These are phyloP conservation scores for Mesembryanthemum crystallinum DNA, from an alignment of 148 eudicot genomes.

Conservation along the genomic window DNA sequence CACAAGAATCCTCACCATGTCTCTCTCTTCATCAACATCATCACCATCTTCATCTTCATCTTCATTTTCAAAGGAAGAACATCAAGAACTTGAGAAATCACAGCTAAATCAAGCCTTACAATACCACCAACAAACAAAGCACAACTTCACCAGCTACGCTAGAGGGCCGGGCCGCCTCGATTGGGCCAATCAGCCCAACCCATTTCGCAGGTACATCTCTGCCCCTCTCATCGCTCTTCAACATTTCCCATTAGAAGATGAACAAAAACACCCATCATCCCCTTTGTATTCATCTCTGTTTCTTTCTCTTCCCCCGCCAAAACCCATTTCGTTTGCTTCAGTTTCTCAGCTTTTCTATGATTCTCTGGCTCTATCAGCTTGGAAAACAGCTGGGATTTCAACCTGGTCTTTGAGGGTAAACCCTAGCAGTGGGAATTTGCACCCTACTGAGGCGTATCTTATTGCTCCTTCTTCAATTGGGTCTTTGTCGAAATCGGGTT, in stretches of 20 bases:
- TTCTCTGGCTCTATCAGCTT: constrained; percentile 85
- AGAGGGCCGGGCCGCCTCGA: constrained; percentile 67
- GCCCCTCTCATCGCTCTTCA: constrained; percentile 59
- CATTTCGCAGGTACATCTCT: constrained; percentile 67
- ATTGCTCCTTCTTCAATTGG: constrained; percentile 59
- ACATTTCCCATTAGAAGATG: constrained; percentile 36
- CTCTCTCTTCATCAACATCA: constrained; percentile 43
- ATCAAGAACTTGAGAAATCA: constrained; percentile 22
- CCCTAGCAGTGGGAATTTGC: constrained; percentile 93
- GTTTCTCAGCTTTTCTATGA: constrained; percentile 69
- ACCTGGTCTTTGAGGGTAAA: constrained; percentile 89
- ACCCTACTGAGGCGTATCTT: constrained; percentile 88
- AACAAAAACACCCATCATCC: constrained; percentile 5
- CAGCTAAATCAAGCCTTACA: constrained; percentile 42
- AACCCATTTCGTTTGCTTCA: constrained; percentile 50
- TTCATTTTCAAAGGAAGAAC: constrained; percentile 17
- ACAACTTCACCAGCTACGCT: constrained; percentile 61
- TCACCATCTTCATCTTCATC: constrained; percentile 22
- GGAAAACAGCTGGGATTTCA: constrained; percentile 75
- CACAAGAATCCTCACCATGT: constrained; percentile 42
- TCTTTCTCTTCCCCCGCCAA: constrained; percentile 46
- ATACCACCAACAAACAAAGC: constrained; percentile 86
- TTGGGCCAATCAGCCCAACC: constrained; percentile 95
- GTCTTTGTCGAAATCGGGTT: constrained; percentile 40
- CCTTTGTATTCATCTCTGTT: constrained; percentile 55